A percentile compares a stretch with the other conserved stretches of the same genome.
These are phyloP conservation scores for Buxus sempervirens DNA, from an alignment of 164 flowering plant genomes.

Conservation along the genomic window DNA sequence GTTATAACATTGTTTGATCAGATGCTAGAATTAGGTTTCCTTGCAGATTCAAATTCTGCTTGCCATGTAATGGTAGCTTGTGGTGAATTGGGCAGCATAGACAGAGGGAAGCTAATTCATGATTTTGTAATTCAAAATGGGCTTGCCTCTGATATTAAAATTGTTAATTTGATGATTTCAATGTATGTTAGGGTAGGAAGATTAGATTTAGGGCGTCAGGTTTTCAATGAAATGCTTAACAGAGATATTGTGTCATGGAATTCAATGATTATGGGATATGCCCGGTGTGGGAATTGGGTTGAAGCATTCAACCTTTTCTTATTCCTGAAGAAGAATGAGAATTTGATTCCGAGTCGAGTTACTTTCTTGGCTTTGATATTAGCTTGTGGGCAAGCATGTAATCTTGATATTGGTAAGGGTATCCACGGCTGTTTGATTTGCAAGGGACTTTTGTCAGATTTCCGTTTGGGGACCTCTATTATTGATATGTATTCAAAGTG, in stretches of 20 bases:
- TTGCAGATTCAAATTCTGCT: conserved; percentile 16
- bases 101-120: conserved; percentile 24
- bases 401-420: conserved; percentile 27
- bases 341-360: conserved; percentile 27
- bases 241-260: conserved; percentile 45
- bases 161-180: conserved; percentile 32
- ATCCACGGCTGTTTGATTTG: conserved; percentile 31
- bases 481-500: conserved; percentile 40
- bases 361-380: conserved; percentile 37
- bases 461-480: conserved; percentile 31
- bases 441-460: conserved; percentile 23
- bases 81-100: conserved; percentile 26
- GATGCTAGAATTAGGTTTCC: conserved; percentile 20
- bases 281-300: conserved; percentile 25
- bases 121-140: conserved; percentile 21
- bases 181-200: conserved; percentile 34
- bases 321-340: conserved; percentile 20
- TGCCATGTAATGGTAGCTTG: conserved; percentile 20
- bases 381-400: conserved; percentile 29
- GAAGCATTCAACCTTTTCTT: conserved; percentile 28
- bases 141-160: conserved; percentile 10
- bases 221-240: conserved; percentile 26
- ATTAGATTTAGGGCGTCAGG: conserved; percentile 21
- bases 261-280: conserved; percentile 33
- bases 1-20: conserved; percentile 18